Base-by-base conservation (phyloP, 495 filamentous ascomycete species). In the Tuber borchii region DNA sequence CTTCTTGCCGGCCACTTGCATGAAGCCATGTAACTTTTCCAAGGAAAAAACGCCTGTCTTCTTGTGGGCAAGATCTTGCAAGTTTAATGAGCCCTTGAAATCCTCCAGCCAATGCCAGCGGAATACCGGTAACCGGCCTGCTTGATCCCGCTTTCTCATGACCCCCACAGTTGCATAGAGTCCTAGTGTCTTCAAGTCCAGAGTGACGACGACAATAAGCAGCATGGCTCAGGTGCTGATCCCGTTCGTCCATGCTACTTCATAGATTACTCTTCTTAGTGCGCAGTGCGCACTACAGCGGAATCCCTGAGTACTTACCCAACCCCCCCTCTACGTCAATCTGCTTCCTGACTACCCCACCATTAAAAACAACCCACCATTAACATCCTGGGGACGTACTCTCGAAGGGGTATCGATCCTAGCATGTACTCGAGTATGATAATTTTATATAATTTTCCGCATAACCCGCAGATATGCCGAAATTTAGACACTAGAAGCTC, bases 1-100 rank as follows among this genome's bases (percentile, higher is more conserved):
- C n/a, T 34, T 31, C 56, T 26, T 65, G 56, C 56, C 56, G 56
- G 56, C 56, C 56, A 65, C 56, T 65, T 31, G 16, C 56, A 65
- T 65, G 56, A 17, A 31, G 56, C 56, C 56, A 65, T 65, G 56
- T 65, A 34, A 65, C 56, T 65, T 65, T 65, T 65, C 26, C 56
- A 65, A 65, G 56, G 56, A 31, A 65, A 34, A 26, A 65, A 17
- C 3, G 12, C n/a, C 51, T 4, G 26, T 34, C 26, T 31, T 34
- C 56, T 2, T 16, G n/a, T 16, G n/a, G 51, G 56, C 6, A 65
- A 1, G 56, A 65, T 65, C 56, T 31, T 34, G 56, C 56, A 65
- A 34, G 56, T 31, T 26, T 16, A 31, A 31, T 65, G 56, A 65
- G 56, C 17, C 34, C 34, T 37, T 37, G 34, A 37, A 37, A 2